Percentiles rank a stretch among this genome's conserved stretches.
phyloP scores from a whole-genome alignment of 2,329 filamentous ascomycete species.

The Acephala macrosclerotiorum region DNA sequence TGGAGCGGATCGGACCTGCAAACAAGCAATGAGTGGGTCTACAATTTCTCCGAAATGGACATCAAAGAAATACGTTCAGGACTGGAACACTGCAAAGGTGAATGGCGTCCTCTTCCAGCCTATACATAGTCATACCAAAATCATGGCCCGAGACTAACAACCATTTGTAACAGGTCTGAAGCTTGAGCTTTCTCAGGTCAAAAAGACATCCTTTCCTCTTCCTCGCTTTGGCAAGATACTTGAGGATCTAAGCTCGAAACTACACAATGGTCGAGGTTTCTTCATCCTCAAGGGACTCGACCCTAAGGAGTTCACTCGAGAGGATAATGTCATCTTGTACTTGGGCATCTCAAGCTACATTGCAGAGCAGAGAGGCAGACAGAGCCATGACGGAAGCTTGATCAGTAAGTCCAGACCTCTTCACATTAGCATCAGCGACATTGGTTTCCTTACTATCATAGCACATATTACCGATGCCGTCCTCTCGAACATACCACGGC shows the following conservation, averaged over 20 bases:
- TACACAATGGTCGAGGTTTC: conserved; percentile 51
- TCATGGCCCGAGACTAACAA: no score
- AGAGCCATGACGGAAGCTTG: conserved; percentile 27
- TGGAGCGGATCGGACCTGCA: conserved; percentile 14
- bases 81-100: conserved; percentile 14
- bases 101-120: not conserved
- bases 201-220: conserved; percentile 44
- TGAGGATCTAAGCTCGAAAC: conserved; percentile 41
- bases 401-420: conserved; percentile 14
- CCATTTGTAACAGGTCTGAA: no score
- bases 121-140: no score
- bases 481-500: no score
- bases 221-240: conserved; percentile 44
- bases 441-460: not conserved
- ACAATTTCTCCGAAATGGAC: conserved; percentile 12
- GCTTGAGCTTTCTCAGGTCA: no score
- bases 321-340: conserved; percentile 49
- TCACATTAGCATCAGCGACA: not conserved
- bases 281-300: conserved; percentile 50
- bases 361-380: conserved; percentile 32
- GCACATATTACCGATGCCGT: conserved; percentile 14
- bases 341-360: conserved; percentile 50
- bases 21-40: conserved; percentile 15
- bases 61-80: conserved; percentile 13
- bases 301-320: conserved; percentile 44